A percentile compares a stretch with the other conserved stretches of the same genome.
These are phyloP conservation scores for Fusarium camptoceras DNA, from an alignment of 2,329 filamentous ascomycete genomes.

Conservation along the genomic window DNA sequence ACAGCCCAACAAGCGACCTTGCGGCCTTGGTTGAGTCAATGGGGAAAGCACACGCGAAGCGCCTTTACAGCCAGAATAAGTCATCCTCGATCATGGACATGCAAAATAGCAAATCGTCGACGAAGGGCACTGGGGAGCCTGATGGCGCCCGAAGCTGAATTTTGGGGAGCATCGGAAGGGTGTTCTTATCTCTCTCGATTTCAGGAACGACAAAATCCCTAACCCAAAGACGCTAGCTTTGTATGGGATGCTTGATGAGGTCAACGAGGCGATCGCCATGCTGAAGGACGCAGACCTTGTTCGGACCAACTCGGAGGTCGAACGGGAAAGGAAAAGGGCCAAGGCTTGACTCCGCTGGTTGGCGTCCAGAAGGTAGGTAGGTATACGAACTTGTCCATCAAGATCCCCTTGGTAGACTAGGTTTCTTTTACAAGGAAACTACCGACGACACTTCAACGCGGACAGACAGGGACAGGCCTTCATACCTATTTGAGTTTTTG, in stretches of 20 bases:
- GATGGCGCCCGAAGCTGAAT: neutral
- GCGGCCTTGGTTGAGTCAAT: neutral
- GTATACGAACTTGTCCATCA: neutral
- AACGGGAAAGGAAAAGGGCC: neutral
- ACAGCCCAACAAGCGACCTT: neutral
- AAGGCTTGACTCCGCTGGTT: neutral
- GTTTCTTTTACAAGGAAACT: neutral
- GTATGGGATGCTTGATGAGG: too few species aligned
- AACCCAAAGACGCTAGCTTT: too few species aligned
- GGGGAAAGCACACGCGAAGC: neutral
- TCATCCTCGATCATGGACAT: neutral
- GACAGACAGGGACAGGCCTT: neutral
- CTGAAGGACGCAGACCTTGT: neutral
- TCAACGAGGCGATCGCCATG: neutral
- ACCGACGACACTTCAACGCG: neutral
- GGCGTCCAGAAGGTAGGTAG: neutral
- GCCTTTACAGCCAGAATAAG: neutral
- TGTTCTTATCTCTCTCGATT: neutral
- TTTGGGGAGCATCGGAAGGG: neutral
- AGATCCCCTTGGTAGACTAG: neutral
- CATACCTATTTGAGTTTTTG: too few species aligned
- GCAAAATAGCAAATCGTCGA: neutral
- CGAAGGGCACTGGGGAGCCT: neutral
- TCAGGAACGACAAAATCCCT: accelerated
- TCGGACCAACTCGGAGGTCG: accelerated